Evolutionary conservation across 305 asterid genomes (phyloP), one percentile per base, ranked within the genome.

Genomic region (Fraxinus sp.): DNA sequence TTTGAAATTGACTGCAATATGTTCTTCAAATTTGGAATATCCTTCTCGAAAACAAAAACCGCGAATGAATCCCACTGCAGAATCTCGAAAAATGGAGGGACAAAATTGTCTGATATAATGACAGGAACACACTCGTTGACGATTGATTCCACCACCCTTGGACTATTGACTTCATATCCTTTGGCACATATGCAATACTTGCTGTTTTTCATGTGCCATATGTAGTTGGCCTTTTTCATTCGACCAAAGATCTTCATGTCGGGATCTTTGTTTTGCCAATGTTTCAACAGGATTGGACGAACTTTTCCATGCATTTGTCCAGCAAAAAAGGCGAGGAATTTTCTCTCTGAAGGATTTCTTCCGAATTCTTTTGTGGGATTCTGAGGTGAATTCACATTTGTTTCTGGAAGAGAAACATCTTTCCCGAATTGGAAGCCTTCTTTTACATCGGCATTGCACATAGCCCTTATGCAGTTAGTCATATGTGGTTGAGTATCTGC

Each of bases 201-300:
- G 89, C 94, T 93, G 87, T 88, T 90, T 87, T 87, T 92, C 98
- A 93, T 92, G 90, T 89, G 89, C 78, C 85, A 77, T 14, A 43
- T 39, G 70, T 94, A 94, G 79, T 83, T 87, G 1, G 7, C 11
- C 24, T 86, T 75, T 0, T 32, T 82, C 71, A 92, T 68, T 82
- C 79, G 80, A 1, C 98, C 93, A 8, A 81, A 88, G 33, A 93
- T 89, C 59, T 92, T 92, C 90, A 93, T 89, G 75, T 86, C 92
- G 1, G 94, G 94, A 64, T 92, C 97, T 88, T 92, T 93, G 83
- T 92, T 86, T 77, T 86, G 86, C 98, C 98, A 92, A 84, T 89
- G 30, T 13, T 87, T 78, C 77, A 92, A 75, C 37, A 94, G 80
- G 76, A 89, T 18, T 3, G 97, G 98, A 0, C 98, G 93, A 72